Evolutionary conservation across 2,329 filamentous ascomycete genomes (phyloP).

Genomic region (Cladosporium sp.): DNA sequence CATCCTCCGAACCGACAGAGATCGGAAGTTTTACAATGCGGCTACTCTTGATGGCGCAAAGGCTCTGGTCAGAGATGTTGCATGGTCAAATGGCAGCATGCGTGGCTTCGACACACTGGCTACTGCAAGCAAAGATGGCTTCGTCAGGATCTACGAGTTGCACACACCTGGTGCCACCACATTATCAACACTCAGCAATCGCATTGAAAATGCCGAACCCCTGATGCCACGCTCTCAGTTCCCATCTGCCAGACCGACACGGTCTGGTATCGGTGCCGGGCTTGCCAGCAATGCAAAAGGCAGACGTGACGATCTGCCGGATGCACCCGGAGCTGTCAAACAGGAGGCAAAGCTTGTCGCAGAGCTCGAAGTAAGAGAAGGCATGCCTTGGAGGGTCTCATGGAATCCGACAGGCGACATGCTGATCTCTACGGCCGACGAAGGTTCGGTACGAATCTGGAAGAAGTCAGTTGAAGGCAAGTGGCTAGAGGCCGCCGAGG

Average conservation of each 20-base stretch:
- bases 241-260: conserved; percentile 34
- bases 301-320: conserved; percentile 56
- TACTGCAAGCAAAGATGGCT: conserved; percentile 89
- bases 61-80: conserved; percentile 75
- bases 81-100: conserved; percentile 91
- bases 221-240: conserved; percentile 20
- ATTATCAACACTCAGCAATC: conserved; percentile 41
- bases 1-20: conserved; percentile 75
- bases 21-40: conserved; percentile 82
- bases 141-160: conserved; percentile 83
- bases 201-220: not conserved
- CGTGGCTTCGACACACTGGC: conserved; percentile 88
- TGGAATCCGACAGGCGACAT: conserved; percentile 67
- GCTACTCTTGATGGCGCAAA: conserved; percentile 73
- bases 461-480: conserved; percentile 52
- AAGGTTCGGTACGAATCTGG: conserved; percentile 61
- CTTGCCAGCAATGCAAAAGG: conserved; percentile 52
- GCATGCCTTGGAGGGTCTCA: conserved; percentile 73
- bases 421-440: conserved; percentile 74
- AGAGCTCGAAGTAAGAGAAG: conserved; percentile 66
- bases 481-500: conserved; percentile 53
- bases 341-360: conserved; percentile 67
- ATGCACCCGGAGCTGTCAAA: conserved; percentile 63
- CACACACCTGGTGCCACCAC: conserved; percentile 59
- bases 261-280: conserved; percentile 58